phyloP scores from a whole-genome alignment of 2,329 filamentous ascomycete genomes.

The Paecilomyces niveus region DNA sequence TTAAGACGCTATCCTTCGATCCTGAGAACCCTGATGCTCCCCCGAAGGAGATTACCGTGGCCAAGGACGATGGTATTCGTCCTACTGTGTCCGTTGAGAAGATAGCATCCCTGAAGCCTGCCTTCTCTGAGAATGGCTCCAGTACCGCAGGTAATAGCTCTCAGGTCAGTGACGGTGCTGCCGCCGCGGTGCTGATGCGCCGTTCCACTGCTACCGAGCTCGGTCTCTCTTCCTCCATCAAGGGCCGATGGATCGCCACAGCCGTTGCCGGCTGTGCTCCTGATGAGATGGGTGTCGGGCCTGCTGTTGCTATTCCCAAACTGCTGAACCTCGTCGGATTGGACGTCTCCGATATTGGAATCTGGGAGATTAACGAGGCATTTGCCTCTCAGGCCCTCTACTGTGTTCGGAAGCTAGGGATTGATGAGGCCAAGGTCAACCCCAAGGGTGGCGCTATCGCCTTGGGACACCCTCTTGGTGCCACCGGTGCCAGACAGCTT shows the following conservation, averaged over 20 bases:
- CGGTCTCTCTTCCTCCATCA: conserved; percentile 61
- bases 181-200: conserved; percentile 76
- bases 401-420: conserved; percentile 57
- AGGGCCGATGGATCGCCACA: conserved; percentile 76
- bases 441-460: conserved; percentile 91
- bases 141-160: conserved; percentile 80
- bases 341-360: conserved; percentile 59
- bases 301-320: conserved; percentile 77
- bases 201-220: conserved; percentile 69
- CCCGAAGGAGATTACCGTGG: conserved; percentile 58
- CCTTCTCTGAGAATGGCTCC: conserved; percentile 66
- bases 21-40: conserved; percentile 54
- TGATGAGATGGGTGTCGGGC: conserved; percentile 91
- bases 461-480: conserved; percentile 46
- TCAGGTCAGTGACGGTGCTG: conserved; percentile 84
- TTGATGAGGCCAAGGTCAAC: conserved; percentile 68
- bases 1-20: conserved; percentile 62
- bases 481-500: conserved; percentile 76
- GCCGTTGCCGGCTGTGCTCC: conserved; percentile 71
- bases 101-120: conserved; percentile 74
- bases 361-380: conserved; percentile 93
- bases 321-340: conserved; percentile 65
- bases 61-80: conserved; percentile 76
- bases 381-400: conserved; percentile 60
- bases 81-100: conserved; percentile 60